Conservation (phyloP, 192 early-diverging fungal genomes). For the Backusella australiensis region DNA sequence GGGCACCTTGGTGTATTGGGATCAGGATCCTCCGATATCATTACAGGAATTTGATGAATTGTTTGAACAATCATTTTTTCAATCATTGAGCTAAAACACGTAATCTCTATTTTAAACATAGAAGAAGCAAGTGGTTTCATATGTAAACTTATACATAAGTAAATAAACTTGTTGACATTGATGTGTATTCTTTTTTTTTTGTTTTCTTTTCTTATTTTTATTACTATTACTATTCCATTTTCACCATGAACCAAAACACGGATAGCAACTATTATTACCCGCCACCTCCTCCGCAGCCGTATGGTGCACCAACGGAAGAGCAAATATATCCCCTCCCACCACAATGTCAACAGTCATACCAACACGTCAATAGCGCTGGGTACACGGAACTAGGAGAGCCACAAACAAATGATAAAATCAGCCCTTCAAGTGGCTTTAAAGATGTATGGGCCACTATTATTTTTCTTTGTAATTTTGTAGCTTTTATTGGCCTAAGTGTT, state of each 20-base stretch:
- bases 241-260: not conserved
- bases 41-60: not conserved
- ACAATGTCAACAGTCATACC: not conserved
- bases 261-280: not conserved
- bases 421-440: conserved; percentile 37
- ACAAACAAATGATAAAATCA: not conserved
- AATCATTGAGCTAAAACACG: not conserved
- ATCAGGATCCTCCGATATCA: conserved; percentile 1
- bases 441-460: conserved; percentile 71
- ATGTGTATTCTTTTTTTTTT: not conserved
- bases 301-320: not conserved
- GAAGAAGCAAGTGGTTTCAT: not conserved
- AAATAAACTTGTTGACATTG: not conserved
- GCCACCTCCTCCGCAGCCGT: not conserved
- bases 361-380: not conserved
- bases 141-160: not conserved
- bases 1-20: not conserved
- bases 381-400: not conserved
- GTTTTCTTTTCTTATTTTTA: not conserved
- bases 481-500: conserved; percentile 49
- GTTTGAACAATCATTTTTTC: not conserved
- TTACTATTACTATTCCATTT: not conserved
- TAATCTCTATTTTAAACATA: not conserved
- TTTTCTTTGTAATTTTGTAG: conserved; percentile 51
- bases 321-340: not conserved